phyloP scores from a whole-genome alignment of 2,329 filamentous ascomycete species.

The Ophiostoma angusticollis region DNA sequence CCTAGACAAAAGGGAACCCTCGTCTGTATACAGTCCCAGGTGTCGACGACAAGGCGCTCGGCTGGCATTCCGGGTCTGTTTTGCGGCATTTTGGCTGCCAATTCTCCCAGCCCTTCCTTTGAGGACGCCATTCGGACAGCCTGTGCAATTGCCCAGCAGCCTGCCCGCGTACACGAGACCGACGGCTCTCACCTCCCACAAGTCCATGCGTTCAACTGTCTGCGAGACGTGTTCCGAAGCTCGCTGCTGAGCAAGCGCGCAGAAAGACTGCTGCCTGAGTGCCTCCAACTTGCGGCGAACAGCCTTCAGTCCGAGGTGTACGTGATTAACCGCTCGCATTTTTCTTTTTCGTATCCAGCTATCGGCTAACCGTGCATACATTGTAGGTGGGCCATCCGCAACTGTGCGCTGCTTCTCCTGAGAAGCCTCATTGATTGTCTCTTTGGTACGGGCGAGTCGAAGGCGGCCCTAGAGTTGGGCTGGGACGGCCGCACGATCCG shows the following conservation, averaged over 20 bases:
- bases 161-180: constrained; percentile 40
- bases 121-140: constrained; percentile 50
- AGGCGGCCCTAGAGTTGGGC: constrained; percentile 43
- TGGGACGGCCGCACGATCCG: constrained; percentile 52
- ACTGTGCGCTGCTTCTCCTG: constrained; percentile 82
- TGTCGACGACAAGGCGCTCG: constrained; percentile 76
- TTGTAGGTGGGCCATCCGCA: constrained; percentile 96
- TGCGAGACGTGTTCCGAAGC: constrained; percentile 84
- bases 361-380: background rate
- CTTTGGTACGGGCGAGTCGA: constrained; percentile 64
- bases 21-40: constrained; percentile 58
- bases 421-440: constrained; percentile 71
- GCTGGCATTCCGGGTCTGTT: constrained; percentile 84
- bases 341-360: background rate
- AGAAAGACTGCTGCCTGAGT: constrained; percentile 59
- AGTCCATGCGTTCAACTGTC: constrained; percentile 86
- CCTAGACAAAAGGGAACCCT: constrained; percentile 47
- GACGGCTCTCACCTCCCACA: constrained; percentile 64
- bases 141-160: constrained; percentile 41
- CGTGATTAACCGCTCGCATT: too few relatives aligned
- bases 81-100: constrained; percentile 63
- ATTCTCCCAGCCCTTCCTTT: constrained; percentile 47
- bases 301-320: constrained; percentile 69
- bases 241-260: constrained; percentile 61
- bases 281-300: constrained; percentile 65